Evolutionary conservation across 257 asterid species (phyloP), one percentile per base, ranked within the genome.

Genomic region (Dorcoceras hygrometricum): DNA sequence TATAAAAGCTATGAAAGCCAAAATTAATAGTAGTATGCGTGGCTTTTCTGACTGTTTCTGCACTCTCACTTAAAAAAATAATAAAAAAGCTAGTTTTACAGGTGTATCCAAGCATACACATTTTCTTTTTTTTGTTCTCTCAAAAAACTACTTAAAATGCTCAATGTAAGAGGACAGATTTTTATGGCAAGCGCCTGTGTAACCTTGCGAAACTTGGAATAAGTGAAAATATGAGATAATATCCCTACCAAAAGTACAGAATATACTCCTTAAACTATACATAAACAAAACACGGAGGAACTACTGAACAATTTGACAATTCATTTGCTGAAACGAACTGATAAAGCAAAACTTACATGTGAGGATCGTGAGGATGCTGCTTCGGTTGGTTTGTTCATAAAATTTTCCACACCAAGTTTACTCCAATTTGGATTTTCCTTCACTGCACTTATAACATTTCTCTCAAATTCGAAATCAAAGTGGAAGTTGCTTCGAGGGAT

Each of bases 401-500:
- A 67, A 62, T 79, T 80, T 67, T 88, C 97, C 31, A 77, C 71
- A 12, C 89, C 91, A 66, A 90, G 80, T 82, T 87, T 76, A 74
- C 84, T 77, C 99, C 97, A 90, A 63, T 94, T 94, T 18, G 80
- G 97, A 66, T 63, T 86, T 58, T 90, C 97, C 74, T 94, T 90
- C 61, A 79, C 86, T 65, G 95, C 86, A 22, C 86, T 82, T 39
- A 94, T 65, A 71, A 94, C 86, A 81, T 76, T 82, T 84, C 85
- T 90, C 89, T 94, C 99, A 36, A 90, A 77, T 5, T 90, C 99
- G 66, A 94, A 94, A 77, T 90, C 96, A 28, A 85, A 90, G 70
- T 81, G 86, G 78, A 94, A 94, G 76, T 81, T 83, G 76, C 99
- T 90, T 26, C 88, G 67, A 59, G 97, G 96, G 67, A 94, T 78